phyloP scores from a whole-genome alignment of 257 asterid species.

The Nicotiana otophora region DNA sequence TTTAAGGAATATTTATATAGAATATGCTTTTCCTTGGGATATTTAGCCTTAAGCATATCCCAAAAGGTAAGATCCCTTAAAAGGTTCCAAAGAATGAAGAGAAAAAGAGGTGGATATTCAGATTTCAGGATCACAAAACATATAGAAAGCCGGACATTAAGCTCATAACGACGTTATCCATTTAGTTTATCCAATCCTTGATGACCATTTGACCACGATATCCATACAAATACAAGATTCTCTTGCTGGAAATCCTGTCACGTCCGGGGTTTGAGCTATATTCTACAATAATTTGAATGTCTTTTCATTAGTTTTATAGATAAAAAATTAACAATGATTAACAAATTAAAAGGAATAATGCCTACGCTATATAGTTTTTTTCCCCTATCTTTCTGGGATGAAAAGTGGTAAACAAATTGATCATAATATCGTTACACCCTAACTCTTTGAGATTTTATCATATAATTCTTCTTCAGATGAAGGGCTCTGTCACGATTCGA shows the following conservation, averaged over 20 bases:
- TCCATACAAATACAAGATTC: neutral
- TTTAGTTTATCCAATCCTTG: neutral
- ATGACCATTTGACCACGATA: neutral
- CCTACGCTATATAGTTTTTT: too few relatives aligned
- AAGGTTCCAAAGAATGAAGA: slow-evolving; percentile 21
- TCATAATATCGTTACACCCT: too few relatives aligned
- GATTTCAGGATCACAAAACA: neutral
- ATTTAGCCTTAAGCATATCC: slow-evolving; percentile 15
- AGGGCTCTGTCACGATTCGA: too few relatives aligned
- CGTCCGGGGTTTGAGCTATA: neutral
- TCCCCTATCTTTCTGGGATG: too few relatives aligned
- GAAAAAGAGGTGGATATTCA: neutral
- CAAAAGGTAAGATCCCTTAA: slow-evolving; percentile 38
- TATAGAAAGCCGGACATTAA: neutral
- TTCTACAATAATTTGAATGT: neutral
- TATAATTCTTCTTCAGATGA: too few relatives aligned
- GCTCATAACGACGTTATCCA: neutral
- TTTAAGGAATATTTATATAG: neutral
- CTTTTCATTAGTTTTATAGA: neutral
- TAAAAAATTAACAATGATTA: neutral
- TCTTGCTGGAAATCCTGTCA: neutral
- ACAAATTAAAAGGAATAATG: neutral
- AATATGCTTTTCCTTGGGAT: neutral
- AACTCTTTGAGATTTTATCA: too few relatives aligned
- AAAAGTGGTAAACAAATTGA: too few relatives aligned